Conservation (phyloP, 345 rosid species). For the Populus simonii region DNA sequence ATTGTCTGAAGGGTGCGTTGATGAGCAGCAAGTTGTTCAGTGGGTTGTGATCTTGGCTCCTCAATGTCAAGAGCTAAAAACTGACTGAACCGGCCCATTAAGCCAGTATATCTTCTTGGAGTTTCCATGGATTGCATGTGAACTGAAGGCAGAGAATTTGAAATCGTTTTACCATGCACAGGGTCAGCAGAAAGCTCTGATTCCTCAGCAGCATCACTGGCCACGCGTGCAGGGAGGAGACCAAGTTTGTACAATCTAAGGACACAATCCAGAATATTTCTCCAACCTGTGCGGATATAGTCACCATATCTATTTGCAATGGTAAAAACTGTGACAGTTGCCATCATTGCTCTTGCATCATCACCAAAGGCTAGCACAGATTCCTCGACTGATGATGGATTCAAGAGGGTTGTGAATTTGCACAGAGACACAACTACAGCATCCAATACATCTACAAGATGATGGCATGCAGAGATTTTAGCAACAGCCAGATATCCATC, state of each 20-base stretch:
- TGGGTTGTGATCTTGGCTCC: slow-evolving; percentile 97
- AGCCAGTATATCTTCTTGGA: slow-evolving; percentile 91
- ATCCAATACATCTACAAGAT: slow-evolving; percentile 96
- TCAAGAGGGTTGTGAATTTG: slow-evolving; percentile 90
- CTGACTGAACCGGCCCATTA: slow-evolving; percentile 99
- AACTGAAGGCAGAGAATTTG: slow-evolving; percentile 70
- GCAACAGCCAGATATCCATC: slow-evolving; percentile 97
- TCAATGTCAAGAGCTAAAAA: slow-evolving; percentile 95
- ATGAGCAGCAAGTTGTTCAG: slow-evolving; percentile 98
- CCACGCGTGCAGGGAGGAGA: slow-evolving; percentile 96
- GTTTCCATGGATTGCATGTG: slow-evolving; percentile 81
- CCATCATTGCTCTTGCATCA: slow-evolving; percentile 92
- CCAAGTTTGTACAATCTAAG: slow-evolving; percentile 92
- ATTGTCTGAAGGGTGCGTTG: slow-evolving; percentile 93
- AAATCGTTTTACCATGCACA: slow-evolving; percentile 74
- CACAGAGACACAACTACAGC: slow-evolving; percentile 93
- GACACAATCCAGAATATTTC: slow-evolving; percentile 94
- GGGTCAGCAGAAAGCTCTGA: slow-evolving; percentile 79
- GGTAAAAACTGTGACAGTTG: slow-evolving; percentile 91
- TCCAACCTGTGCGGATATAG: slow-evolving; percentile 91
- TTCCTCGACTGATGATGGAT: slow-evolving; percentile 82
- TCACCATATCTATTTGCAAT: slow-evolving; percentile 97
- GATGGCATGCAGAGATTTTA: slow-evolving; percentile 95
- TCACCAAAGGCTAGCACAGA: slow-evolving; percentile 96
- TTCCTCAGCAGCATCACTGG: slow-evolving; percentile 97